Percentiles rank a stretch among this genome's conserved stretches.
These are phyloP conservation scores for Cyclanthera cordifolia DNA, from an alignment of 306 rosid genomes.

Conservation along the genomic window DNA sequence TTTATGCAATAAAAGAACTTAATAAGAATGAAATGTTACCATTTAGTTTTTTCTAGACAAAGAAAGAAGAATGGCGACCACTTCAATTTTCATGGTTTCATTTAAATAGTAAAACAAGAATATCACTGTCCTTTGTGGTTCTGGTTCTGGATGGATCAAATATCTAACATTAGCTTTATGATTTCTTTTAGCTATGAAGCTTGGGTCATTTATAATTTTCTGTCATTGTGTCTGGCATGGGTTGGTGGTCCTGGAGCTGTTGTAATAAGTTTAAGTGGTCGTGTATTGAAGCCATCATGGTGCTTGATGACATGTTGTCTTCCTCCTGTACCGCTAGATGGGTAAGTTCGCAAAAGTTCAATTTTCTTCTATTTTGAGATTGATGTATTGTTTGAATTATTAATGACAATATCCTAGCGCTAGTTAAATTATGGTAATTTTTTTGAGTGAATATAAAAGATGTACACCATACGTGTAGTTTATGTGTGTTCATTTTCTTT, in stretches of 20 bases:
- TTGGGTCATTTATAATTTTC: slow-evolving; percentile 89
- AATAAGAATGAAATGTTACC: not conserved
- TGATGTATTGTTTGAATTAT: not conserved
- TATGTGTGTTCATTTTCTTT: not conserved
- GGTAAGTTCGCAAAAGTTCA: slow-evolving; percentile 35
- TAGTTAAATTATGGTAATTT: not conserved
- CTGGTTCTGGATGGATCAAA: not conserved
- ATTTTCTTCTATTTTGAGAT: not conserved
- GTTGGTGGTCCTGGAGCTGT: slow-evolving; percentile 99
- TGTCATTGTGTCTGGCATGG: slow-evolving; percentile 90
- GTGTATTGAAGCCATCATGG: slow-evolving; percentile 75
- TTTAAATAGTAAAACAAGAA: not conserved
- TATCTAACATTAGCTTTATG: slow-evolving; percentile 1
- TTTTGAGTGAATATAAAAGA: not conserved
- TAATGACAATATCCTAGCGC: not conserved
- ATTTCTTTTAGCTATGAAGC: slow-evolving; percentile 76
- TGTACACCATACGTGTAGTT: not conserved
- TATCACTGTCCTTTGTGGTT: not conserved
- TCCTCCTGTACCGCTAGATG: slow-evolving; percentile 83
- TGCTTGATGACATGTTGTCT: slow-evolving; percentile 83
- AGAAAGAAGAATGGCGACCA: not conserved
- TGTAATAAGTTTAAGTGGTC: slow-evolving; percentile 79
- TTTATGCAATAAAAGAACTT: not conserved
- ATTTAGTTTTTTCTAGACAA: no score
- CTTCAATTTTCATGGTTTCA: not conserved